Conservation (phyloP, 192 early-diverging fungal genomes). For the Coemansia aciculifera region DNA sequence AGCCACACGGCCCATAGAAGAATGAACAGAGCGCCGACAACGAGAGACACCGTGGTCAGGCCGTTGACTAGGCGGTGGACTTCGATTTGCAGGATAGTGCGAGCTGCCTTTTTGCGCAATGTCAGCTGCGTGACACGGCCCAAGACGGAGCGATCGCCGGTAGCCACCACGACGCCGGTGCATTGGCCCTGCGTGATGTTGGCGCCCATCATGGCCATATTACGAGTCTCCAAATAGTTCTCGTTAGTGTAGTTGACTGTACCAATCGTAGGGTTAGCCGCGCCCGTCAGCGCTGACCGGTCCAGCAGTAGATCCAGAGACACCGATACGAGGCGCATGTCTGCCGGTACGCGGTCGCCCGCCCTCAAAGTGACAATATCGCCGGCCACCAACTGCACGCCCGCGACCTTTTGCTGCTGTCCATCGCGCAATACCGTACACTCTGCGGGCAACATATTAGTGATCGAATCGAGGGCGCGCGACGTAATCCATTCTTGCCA, state of each 20-base stretch:
- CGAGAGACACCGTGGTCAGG: constrained; percentile 60
- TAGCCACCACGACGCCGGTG: constrained; percentile 73
- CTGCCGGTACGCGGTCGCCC: constrained; percentile 79
- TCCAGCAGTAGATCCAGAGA: constrained; percentile 74
- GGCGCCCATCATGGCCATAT: constrained; percentile 77
- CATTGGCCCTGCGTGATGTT: constrained; percentile 71
- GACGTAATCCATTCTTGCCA: constrained; percentile 70
- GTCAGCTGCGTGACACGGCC: constrained; percentile 71
- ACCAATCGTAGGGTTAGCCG: constrained; percentile 65
- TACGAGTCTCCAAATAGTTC: constrained; percentile 76
- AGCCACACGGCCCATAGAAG: constrained; percentile 63
- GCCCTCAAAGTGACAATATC: constrained; percentile 68
- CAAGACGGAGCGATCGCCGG: constrained; percentile 75
- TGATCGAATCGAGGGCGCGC: constrained; percentile 70
- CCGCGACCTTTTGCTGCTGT: constrained; percentile 42
- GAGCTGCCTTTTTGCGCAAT: constrained; percentile 17
- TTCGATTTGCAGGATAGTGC: constrained; percentile 65
- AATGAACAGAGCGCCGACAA: constrained; percentile 55
- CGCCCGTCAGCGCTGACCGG: constrained; percentile 77
- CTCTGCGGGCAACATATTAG: constrained; percentile 66
- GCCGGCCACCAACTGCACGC: constrained; percentile 67
- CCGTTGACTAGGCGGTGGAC: constrained; percentile 79
- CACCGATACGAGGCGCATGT: constrained; percentile 65
- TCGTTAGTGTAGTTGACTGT: constrained; percentile 65
- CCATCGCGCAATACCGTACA: constrained; percentile 74